A percentile compares a stretch with the other conserved stretches of the same genome.
Conservation (phyloP, 176 grass and related monocot genomes). For the Triticum monococcum region DNA sequence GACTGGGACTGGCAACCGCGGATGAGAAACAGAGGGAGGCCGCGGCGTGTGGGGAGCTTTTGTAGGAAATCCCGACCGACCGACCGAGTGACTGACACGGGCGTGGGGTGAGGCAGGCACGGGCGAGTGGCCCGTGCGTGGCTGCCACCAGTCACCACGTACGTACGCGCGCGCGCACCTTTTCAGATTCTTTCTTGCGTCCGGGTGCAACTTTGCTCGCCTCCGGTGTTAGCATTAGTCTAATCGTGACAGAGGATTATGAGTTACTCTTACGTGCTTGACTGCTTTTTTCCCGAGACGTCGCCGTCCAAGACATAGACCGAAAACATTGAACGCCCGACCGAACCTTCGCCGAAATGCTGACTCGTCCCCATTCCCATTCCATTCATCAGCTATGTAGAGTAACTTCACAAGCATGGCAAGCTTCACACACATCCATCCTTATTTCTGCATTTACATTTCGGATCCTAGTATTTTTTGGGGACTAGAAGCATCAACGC, state of each 20-base stretch:
- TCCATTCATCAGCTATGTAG: not conserved
- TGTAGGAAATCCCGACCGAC: not conserved
- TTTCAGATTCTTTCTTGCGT: slow-evolving; percentile 26
- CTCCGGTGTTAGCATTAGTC: not conserved
- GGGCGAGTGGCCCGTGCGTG: not conserved
- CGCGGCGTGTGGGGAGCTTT: slow-evolving; percentile 32
- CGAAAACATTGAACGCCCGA: not conserved
- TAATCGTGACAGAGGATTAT: not conserved
- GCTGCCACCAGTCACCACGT: slow-evolving; percentile 17
- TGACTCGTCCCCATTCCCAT: not conserved
- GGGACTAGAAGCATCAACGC: no score
- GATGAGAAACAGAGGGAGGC: not conserved
- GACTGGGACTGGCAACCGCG: not conserved
- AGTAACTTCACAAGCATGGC: not conserved
- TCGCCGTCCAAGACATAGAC: not conserved
- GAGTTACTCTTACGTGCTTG: not conserved
- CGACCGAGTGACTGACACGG: not conserved
- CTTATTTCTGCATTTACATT: not conserved
- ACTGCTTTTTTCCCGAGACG: not conserved
- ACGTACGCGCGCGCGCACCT: not conserved
- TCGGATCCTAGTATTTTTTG: no score
- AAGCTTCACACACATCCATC: not conserved
- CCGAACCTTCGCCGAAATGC: not conserved
- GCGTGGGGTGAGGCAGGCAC: not conserved
- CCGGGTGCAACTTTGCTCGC: not conserved